phyloP scores from a whole-genome alignment of 2,329 filamentous ascomycete species.

The Pseudophaeomoniella oleicola region DNA sequence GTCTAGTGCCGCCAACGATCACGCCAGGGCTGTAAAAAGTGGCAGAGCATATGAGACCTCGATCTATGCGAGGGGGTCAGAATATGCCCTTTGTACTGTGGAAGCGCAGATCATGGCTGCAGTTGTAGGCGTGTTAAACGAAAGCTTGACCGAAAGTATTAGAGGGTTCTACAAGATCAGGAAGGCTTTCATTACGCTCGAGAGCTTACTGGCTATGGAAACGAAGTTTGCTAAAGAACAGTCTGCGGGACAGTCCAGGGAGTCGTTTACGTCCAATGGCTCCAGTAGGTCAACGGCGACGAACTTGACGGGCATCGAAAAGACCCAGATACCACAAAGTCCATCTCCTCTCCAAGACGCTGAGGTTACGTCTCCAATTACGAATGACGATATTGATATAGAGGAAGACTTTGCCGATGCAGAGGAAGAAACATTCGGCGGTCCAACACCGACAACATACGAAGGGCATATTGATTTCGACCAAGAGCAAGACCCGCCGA shows the following conservation, averaged over 20 bases:
- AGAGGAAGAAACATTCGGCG: constrained; percentile 31
- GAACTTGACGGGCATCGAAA: background rate
- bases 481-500: background rate
- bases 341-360: constrained; percentile 1
- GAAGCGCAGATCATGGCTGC: constrained; percentile 82
- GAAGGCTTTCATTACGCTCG: constrained; percentile 73
- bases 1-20: constrained; percentile 58
- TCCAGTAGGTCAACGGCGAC: background rate
- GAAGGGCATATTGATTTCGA: constrained; percentile 26
- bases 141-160: constrained; percentile 81
- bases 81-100: constrained; percentile 72
- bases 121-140: constrained; percentile 76
- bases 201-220: constrained; percentile 65
- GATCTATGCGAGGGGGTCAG: constrained; percentile 71
- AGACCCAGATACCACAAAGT: constrained; percentile 18
- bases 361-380: constrained; percentile 1
- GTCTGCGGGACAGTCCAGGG: constrained; percentile 8
- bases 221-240: constrained; percentile 34
- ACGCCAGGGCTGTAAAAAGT: constrained; percentile 58
- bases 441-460: constrained; percentile 32
- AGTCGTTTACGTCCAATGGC: constrained; percentile 6
- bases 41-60: constrained; percentile 37
- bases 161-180: constrained; percentile 86
- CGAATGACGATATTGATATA: constrained; percentile 17
- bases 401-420: constrained; percentile 44